These are phyloP conservation scores for Tremella fuciformis DNA, from an alignment of 768 basidiomycete genomes.

Conservation along the genomic window DNA sequence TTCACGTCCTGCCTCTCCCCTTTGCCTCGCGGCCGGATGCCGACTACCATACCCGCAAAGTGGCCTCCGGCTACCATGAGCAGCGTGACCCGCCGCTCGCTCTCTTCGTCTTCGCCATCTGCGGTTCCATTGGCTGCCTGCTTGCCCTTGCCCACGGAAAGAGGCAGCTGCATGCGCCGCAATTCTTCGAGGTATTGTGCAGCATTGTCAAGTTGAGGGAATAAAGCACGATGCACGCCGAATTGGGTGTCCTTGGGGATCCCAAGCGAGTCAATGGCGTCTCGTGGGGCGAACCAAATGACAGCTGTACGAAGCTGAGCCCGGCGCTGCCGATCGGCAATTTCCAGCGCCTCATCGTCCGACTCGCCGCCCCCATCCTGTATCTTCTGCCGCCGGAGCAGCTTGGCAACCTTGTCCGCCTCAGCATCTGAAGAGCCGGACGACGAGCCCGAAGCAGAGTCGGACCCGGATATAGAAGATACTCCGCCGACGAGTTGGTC, in stretches of 20 bases:
- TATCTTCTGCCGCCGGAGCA: slow-evolving; percentile 64
- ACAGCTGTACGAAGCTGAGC: slow-evolving; percentile 64
- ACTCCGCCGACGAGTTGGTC: slow-evolving; percentile 75
- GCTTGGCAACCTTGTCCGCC: slow-evolving; percentile 63
- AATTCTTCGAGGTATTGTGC: slow-evolving; percentile 43
- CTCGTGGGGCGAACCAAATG: slow-evolving; percentile 75
- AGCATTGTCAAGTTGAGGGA: slow-evolving; percentile 56
- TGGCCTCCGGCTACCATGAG: slow-evolving; percentile 98
- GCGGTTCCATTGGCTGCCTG: slow-evolving; percentile 12
- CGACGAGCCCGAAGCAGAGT: slow-evolving; percentile 55
- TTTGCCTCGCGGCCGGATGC: slow-evolving; percentile 55
- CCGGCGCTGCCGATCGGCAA: slow-evolving; percentile 49
- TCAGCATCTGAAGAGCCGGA: slow-evolving; percentile 28
- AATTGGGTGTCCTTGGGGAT: slow-evolving; percentile 68
- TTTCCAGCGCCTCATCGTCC: slow-evolving; percentile 46
- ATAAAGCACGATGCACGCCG: slow-evolving; percentile 76
- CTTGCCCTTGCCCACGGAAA: not conserved
- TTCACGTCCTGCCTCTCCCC: slow-evolving; percentile 74
- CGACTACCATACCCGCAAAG: slow-evolving; percentile 85
- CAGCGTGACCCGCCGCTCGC: slow-evolving; percentile 73
- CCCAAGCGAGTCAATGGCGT: slow-evolving; percentile 20
- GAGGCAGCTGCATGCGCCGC: slow-evolving; percentile 41
- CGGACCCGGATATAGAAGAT: slow-evolving; percentile 83
- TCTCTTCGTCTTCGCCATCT: slow-evolving; percentile 25
- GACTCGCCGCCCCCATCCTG: slow-evolving; percentile 50